Base-by-base conservation (phyloP, 306 rosid species). In the Prunus mongolica region DNA sequence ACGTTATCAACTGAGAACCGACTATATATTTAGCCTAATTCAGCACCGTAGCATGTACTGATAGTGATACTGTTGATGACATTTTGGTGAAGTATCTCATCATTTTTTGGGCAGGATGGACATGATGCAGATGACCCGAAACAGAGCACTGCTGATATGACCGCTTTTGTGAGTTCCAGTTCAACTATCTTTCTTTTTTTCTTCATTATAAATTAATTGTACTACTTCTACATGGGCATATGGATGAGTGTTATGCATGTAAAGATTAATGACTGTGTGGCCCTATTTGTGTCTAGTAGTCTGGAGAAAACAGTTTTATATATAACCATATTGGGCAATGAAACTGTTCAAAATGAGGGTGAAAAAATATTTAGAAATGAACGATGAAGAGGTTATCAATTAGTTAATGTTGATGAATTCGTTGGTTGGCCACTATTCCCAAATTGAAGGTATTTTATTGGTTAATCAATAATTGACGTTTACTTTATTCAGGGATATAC, bases 71-170 rank as follows among this genome's bases (percentile, higher is more conserved):
- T 9, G 30, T 32, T 27, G 34, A 47, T 80, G 24, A 61, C 19
- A 18, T 25, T 9, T 16, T 67, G 15, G 18, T 56, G 46, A 30
- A 72, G 57, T 34, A 30, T 76, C 81, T 79, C 54, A 54, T 24
- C 16, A 70, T 66, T 56, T 45, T 34, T 78, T 82, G 69, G 75
- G 82, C 78, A 84, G 87, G 87, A 87, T 80, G 88, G 84, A 67
- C 88, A 77, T 32, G 88, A 84, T 56, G 2, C 71, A 2, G 88
- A 84, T 30, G 87, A 87, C 54, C 61, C 87, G 12, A 87, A 85
- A 64, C 91, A 80, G 68, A 77, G 85, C 81, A 82, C 91, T 67
- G 82, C 87, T 49, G 80, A 84, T 64, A 84, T 84, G 88, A 84
- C 91, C 15, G 79, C 76, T 50, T 87, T 87, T 84, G 85, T 87